Base-by-base conservation (phyloP, 148 eudicot species). In the Chenopodium formosanum region DNA sequence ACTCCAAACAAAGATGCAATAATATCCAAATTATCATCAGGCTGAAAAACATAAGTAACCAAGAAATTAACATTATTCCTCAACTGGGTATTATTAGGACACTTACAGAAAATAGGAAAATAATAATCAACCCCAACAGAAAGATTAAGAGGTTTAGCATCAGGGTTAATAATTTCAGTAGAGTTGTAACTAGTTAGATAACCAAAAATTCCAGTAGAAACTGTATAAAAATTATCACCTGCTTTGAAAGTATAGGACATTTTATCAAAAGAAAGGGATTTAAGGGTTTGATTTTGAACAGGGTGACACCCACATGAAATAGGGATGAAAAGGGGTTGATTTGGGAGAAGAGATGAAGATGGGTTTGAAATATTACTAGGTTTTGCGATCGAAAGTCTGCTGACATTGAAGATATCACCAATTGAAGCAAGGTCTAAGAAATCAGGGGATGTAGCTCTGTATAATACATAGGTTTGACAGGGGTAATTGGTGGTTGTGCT, bases 21-120 rank as follows among this genome's bases (percentile, higher is more conserved):
- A 13, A 86, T 79, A 23, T 67, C 66, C 22, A 85, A 37, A 6
- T 22, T 87, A 78, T 95, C 99, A 44, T 46, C 58, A 40, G 92
- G 90, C 84, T 95, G 97, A 46, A 90, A 87, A 32, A 95, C 97
- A 85, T 95, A 95, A 40, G 91, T 85, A 79, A 93, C 85, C 37
- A 95, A 82, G 68, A 68, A 88, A 65, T 87, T 91, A 7, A 78
- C 70, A 11, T 75, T 76, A 40, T 85, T 89, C 48, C 53, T 52
- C 78, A 84, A 34, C 79, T 86, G 92, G 79, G 87, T 83, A 12
- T 50, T 31, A 68, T 81, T 81, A 1, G 97, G 97, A 56, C 98
- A 95, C 89, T 87, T 87, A 81, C 98, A 95, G 50, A 95, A 95
- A 8, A 95, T 58, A 0, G 98, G 97, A n/a, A 95, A 91, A 7